Conservation (phyloP, 2,329 filamentous ascomycete genomes). For the Diplodia sapinea region DNA sequence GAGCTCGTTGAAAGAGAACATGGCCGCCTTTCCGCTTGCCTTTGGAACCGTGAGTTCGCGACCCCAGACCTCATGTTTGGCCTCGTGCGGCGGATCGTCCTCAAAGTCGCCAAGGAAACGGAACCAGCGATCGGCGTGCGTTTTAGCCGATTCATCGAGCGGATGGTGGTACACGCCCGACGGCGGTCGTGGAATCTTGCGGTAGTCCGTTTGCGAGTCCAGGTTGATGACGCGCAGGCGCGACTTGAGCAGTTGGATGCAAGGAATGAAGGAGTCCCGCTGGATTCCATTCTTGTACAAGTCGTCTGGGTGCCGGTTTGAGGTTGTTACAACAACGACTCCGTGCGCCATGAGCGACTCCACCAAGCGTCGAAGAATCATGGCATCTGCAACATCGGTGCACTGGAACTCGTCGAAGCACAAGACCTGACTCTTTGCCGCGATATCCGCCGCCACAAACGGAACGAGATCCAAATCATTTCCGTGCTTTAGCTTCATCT, state of each 20-base stretch:
- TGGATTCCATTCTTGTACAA: constrained; percentile 99
- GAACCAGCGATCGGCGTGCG: constrained; percentile 95
- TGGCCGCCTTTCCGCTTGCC: constrained; percentile 85
- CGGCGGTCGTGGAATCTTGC: constrained; percentile 90
- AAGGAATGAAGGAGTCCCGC: constrained; percentile 91
- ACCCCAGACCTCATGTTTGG: constrained; percentile 88
- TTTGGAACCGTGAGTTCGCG: constrained; percentile 84
- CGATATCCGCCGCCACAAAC: constrained; percentile 93
- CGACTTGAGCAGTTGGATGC: constrained; percentile 87
- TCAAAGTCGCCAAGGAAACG: constrained; percentile 86
- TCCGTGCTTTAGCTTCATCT: constrained; percentile 86
- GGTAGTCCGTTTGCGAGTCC: constrained; percentile 94
- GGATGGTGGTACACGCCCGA: constrained; percentile 94
- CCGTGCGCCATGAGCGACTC: constrained; percentile 94
- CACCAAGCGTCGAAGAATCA: constrained; percentile 90
- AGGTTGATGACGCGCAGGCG: constrained; percentile 90
- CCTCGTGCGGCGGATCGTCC: constrained; percentile 74
- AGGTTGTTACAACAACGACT: constrained; percentile 95
- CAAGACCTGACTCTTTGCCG: constrained; percentile 79
- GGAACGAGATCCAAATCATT: constrained; percentile 89
- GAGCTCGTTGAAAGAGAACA: constrained; percentile 91
- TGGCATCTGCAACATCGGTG: constrained; percentile 96
- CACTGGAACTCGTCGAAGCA: constrained; percentile 99
- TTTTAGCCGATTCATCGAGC: constrained; percentile 75
- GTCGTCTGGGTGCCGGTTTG: constrained; percentile 94